Evolutionary conservation across 2,329 filamentous ascomycete species (phyloP).

Genomic region (Ramularia endophylla): DNA sequence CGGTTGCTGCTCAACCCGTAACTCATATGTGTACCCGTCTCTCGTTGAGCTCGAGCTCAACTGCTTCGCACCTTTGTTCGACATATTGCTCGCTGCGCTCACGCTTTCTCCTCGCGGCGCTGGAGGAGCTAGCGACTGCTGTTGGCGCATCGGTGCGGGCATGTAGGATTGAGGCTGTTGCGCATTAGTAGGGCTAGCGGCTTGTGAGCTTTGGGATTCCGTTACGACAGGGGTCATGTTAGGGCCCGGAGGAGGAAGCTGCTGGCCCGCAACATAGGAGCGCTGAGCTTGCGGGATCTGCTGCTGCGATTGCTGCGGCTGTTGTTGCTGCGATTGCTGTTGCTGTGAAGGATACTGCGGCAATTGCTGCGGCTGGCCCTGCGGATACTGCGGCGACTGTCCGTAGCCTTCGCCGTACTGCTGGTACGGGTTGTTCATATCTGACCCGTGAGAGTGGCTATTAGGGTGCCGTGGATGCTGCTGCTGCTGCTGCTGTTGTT

Average conservation of each 20-base stretch:
- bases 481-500: constrained; percentile 11
- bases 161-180: constrained; percentile 13
- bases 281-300: constrained; percentile 12
- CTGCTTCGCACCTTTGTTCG: constrained; percentile 15
- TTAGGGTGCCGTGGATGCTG: constrained; percentile 17
- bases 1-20: constrained; percentile 75
- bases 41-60: constrained; percentile 11
- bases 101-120: constrained; percentile 4
- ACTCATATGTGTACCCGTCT: constrained; percentile 22
- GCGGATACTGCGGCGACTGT: constrained; percentile 12
- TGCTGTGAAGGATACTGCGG: neutral
- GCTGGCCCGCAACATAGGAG: constrained; percentile 18
- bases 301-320: constrained; percentile 13
- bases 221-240: constrained; percentile 10
- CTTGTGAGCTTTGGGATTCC: constrained; percentile 7
- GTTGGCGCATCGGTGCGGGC: constrained; percentile 11
- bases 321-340: constrained; percentile 14
- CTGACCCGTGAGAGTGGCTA: neutral
- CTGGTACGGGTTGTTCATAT: constrained; percentile 20
- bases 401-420: constrained; percentile 15
- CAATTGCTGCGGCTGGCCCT: neutral
- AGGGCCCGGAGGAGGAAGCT: constrained; percentile 17
- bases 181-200: constrained; percentile 17
- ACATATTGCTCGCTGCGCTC: constrained; percentile 1
- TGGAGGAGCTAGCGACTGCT: constrained; percentile 12